These are phyloP conservation scores for Mycena indigotica DNA, from an alignment of 768 basidiomycete genomes.

Conservation along the genomic window DNA sequence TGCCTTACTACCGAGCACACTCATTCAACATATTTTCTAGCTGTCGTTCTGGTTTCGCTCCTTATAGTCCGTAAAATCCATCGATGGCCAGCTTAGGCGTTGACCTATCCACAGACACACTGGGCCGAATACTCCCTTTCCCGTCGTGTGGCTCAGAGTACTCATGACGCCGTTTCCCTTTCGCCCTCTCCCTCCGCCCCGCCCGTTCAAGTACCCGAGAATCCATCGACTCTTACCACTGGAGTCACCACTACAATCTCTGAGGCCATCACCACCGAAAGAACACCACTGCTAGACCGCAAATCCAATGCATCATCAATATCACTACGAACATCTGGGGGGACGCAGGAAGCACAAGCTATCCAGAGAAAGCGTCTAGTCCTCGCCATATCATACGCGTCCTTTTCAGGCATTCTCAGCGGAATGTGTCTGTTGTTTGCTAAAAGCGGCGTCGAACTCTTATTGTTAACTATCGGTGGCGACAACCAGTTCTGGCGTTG, in stretches of 20 bases:
- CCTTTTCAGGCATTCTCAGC: slow-evolving; percentile 83
- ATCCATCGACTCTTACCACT: slow-evolving; percentile 41
- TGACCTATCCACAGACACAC: slow-evolving; percentile 62
- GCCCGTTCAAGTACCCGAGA: slow-evolving; percentile 38
- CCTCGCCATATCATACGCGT: slow-evolving; percentile 83
- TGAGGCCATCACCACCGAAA: slow-evolving; percentile 47
- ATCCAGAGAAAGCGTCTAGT: slow-evolving; percentile 56
- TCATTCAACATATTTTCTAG: slow-evolving; percentile 11
- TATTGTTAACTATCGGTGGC: slow-evolving; percentile 74
- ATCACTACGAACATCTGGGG: slow-evolving; percentile 27
- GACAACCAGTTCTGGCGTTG: slow-evolving; percentile 83
- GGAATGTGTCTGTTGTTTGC: slow-evolving; percentile 94
- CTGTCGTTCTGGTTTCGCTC: slow-evolving; percentile 60
- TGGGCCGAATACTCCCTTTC: slow-evolving; percentile 64
- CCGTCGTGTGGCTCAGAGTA: slow-evolving; percentile 34
- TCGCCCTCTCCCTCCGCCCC: slow-evolving; percentile 37
- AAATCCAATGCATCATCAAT: slow-evolving; percentile 37
- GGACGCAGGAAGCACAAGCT: slow-evolving; percentile 28
- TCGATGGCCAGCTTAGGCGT: neutral
- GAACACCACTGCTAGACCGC: slow-evolving; percentile 57
- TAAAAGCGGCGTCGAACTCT: slow-evolving; percentile 89
- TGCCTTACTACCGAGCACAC: neutral
- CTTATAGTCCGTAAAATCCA: slow-evolving; percentile 53
- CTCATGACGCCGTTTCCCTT: slow-evolving; percentile 22
- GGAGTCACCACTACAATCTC: slow-evolving; percentile 33